Evolutionary conservation across 2,329 filamentous ascomycete genomes (phyloP).

Genomic region (Tolypocladium paradoxum): DNA sequence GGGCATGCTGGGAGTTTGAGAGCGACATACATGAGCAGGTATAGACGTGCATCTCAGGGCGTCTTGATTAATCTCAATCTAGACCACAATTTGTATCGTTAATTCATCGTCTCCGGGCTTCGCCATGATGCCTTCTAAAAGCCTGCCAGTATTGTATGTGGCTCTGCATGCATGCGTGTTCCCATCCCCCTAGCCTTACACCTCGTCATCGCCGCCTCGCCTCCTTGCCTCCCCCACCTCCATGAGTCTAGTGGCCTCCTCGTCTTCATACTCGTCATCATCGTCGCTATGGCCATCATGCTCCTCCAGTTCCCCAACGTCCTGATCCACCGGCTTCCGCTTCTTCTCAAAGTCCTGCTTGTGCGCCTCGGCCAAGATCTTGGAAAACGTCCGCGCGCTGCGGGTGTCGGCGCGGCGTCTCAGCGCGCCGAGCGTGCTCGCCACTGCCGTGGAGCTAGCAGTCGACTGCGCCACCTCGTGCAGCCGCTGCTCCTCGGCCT

Average conservation of each 20-base stretch:
- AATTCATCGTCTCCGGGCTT: neutral
- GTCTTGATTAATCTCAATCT: neutral
- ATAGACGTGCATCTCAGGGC: neutral
- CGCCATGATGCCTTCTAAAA: neutral
- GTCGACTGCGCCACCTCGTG: slow-evolving; percentile 4
- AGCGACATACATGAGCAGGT: neutral
- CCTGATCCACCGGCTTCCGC: slow-evolving; percentile 28
- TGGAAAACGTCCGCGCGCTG: slow-evolving; percentile 32
- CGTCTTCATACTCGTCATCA: slow-evolving; percentile 19
- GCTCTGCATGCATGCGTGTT: neutral
- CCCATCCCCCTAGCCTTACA: slow-evolving; percentile 2
- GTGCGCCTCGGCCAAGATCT: slow-evolving; percentile 74
- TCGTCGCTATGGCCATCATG: slow-evolving; percentile 23
- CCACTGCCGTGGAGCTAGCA: slow-evolving; percentile 11
- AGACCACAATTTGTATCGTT: neutral
- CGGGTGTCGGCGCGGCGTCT: slow-evolving; percentile 22
- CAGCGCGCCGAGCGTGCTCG: slow-evolving; percentile 11
- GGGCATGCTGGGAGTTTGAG: neutral
- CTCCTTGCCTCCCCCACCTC: slow-evolving; percentile 3
- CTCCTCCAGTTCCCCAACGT: slow-evolving; percentile 10
- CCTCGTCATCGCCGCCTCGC: slow-evolving; percentile 11
- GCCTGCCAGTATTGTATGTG: neutral
- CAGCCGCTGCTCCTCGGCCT: slow-evolving; percentile 8
- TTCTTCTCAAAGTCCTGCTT: slow-evolving; percentile 86
- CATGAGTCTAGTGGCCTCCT: slow-evolving; percentile 6